These are phyloP conservation scores for Penicillium sp. DNA, from an alignment of 2,329 filamentous ascomycete species.

Conservation along the genomic window DNA sequence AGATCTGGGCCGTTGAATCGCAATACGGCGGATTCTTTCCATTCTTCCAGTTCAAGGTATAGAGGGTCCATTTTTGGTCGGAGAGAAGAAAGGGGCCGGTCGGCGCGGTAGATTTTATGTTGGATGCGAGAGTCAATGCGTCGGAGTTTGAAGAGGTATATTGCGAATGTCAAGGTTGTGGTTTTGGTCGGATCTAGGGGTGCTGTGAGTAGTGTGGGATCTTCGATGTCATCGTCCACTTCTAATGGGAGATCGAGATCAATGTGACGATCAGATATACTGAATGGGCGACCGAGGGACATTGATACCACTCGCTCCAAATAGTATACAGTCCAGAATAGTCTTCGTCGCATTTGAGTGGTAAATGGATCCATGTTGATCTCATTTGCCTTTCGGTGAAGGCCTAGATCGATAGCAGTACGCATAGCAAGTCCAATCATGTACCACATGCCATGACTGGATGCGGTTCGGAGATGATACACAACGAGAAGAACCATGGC, in stretches of 20 bases:
- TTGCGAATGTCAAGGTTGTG: constrained; percentile 44
- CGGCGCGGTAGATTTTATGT: constrained; percentile 54
- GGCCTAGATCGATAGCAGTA: constrained; percentile 53
- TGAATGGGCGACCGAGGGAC: constrained; percentile 53
- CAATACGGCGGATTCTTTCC: constrained; percentile 44
- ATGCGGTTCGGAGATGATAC: constrained; percentile 53
- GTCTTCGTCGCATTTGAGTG: constrained; percentile 47
- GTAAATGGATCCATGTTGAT: constrained; percentile 43
- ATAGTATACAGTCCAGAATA: constrained; percentile 56
- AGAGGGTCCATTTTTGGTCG: constrained; percentile 51
- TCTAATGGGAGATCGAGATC: constrained; percentile 51
- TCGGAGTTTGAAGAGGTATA: constrained; percentile 49
- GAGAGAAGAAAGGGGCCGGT: constrained; percentile 47
- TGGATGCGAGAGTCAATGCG: constrained; percentile 53
- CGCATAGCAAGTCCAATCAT: constrained; percentile 57
- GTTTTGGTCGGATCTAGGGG: constrained; percentile 31
- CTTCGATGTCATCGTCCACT: constrained; percentile 44
- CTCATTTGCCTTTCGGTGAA: constrained; percentile 52
- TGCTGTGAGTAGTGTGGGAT: constrained; percentile 35
- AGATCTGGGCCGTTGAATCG: constrained; percentile 41
- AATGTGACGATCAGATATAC: constrained; percentile 53
- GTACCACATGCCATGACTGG: constrained; percentile 55
- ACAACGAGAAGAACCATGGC: constrained; percentile 54
- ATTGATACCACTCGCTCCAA: constrained; percentile 53
- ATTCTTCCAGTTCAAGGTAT: constrained; percentile 49